Conservation (phyloP, 192 early-diverging fungal species). For the Gaertneriomyces sp. region DNA sequence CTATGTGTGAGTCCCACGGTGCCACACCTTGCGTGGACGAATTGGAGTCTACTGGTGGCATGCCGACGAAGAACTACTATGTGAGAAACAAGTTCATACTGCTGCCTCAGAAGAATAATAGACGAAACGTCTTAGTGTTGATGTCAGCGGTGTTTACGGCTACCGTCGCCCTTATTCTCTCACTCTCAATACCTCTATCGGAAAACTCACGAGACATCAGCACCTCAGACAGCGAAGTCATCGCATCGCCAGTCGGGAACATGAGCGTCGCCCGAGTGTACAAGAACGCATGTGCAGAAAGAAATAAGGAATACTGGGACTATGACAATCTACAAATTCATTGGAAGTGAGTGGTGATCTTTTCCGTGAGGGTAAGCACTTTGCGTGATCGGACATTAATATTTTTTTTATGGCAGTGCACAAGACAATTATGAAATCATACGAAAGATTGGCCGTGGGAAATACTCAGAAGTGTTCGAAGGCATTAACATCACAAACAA, state of each 20-base stretch:
- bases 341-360: slow-evolving; percentile 74
- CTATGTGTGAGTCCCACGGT: too few species aligned
- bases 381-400: slow-evolving; percentile 3
- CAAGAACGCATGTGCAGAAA: slow-evolving; percentile 78
- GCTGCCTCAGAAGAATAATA: too few species aligned
- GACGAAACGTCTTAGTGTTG: too few species aligned
- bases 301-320: slow-evolving; percentile 90
- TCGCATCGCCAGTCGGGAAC: background rate
- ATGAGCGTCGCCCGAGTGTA: slow-evolving; percentile 75
- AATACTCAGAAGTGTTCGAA: slow-evolving; percentile 99
- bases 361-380: background rate
- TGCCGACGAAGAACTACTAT: too few species aligned
- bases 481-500: slow-evolving; percentile 88
- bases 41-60: too few species aligned
- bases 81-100: too few species aligned
- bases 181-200: too few species aligned
- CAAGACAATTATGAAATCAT: slow-evolving; percentile 98
- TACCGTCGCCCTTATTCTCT: too few species aligned
- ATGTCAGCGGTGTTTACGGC: too few species aligned
- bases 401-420: slow-evolving; percentile 40
- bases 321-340: slow-evolving; percentile 89
- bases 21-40: too few species aligned
- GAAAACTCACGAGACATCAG: too few species aligned
- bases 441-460: slow-evolving; percentile 95
- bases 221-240: too few species aligned